A percentile compares a stretch with the other conserved stretches of the same genome.
These are phyloP conservation scores for Plantago major DNA, from an alignment of 257 asterid species.

Conservation along the genomic window DNA sequence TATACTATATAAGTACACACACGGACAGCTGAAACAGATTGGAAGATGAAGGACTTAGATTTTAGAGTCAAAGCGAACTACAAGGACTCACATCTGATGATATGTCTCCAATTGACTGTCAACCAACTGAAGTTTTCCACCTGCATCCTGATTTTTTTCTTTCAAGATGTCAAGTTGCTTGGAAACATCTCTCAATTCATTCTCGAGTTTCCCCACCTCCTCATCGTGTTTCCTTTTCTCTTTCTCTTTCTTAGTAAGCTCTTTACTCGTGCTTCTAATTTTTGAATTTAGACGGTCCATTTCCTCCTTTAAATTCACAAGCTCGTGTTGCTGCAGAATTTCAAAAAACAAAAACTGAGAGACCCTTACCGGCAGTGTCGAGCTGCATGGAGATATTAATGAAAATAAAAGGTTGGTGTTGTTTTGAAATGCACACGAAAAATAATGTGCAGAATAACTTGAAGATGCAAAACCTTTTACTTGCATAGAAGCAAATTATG, in stretches of 20 bases:
- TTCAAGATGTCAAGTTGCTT: constrained; percentile 80
- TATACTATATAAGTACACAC: constrained; percentile 1
- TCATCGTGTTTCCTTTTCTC: constrained; percentile 63
- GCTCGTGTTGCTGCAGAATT: constrained; percentile 83
- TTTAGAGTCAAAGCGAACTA: constrained; percentile 12
- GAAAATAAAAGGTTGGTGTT: neutral
- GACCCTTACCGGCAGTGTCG: neutral
- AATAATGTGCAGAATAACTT: constrained; percentile 10
- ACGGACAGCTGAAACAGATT: constrained; percentile 13
- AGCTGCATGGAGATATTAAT: too few species aligned
- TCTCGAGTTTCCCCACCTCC: constrained; percentile 77
- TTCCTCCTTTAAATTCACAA: constrained; percentile 86
- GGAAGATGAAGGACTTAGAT: constrained; percentile 12
- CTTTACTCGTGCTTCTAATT: constrained; percentile 70
- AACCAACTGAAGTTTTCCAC: constrained; percentile 87
- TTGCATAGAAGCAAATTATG: neutral
- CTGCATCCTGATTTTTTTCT: constrained; percentile 71
- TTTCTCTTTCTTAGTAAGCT: constrained; percentile 67
- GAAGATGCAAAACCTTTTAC: constrained; percentile 2
- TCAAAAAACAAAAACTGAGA: constrained; percentile 10
- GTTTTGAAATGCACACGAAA: constrained; percentile 11
- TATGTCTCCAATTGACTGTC: constrained; percentile 94
- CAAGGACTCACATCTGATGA: constrained; percentile 73
- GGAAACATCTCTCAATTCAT: constrained; percentile 68
- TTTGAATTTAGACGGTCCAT: constrained; percentile 66